Percentiles rank a stretch among this genome's conserved stretches.
phyloP scores from a whole-genome alignment of 371 early-diverging fungal genomes.

The Haplosporangium sp. region DNA sequence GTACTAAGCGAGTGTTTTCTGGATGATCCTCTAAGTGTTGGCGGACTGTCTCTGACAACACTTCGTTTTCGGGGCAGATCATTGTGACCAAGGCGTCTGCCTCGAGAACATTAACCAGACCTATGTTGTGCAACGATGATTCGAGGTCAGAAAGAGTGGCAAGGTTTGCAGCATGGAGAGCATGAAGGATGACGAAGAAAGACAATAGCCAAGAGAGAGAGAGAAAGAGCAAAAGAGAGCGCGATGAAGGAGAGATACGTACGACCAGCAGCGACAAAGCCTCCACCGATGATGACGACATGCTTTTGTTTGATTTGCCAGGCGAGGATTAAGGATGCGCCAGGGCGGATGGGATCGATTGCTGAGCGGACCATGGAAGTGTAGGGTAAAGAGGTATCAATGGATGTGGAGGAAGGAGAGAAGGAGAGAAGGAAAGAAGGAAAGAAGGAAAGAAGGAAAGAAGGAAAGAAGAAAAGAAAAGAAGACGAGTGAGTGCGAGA shows the following conservation, averaged over 20 bases:
- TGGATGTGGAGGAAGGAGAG: not conserved
- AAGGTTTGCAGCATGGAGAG: not conserved
- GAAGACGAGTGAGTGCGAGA: not conserved
- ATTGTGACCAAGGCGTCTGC: conserved; percentile 84
- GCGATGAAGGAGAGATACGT: conserved; percentile 4
- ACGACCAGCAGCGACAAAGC: conserved; percentile 83
- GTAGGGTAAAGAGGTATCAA: not conserved
- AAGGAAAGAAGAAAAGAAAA: conserved; percentile 6
- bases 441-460: not conserved
- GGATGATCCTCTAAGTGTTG: conserved; percentile 57
- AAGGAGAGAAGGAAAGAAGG: not conserved
- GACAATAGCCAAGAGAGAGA: not conserved
- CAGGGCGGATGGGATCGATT: conserved; percentile 67
- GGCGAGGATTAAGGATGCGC: conserved; percentile 85
- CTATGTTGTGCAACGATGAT: conserved; percentile 1
- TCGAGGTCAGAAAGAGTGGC: not conserved
- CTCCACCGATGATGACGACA: conserved; percentile 88
- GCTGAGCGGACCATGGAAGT: conserved; percentile 46
- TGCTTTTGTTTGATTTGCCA: conserved; percentile 76
- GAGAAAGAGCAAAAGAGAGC: not conserved
- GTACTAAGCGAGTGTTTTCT: conserved; percentile 71
- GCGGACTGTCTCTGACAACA: conserved; percentile 72
- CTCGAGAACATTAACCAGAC: conserved; percentile 78
- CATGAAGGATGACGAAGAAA: not conserved
- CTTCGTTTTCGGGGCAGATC: conserved; percentile 69